Evolutionary conservation across 148 eudicot genomes (phyloP), one percentile per base, ranked within the genome.

Genomic region (Vaccinium darrowii): DNA sequence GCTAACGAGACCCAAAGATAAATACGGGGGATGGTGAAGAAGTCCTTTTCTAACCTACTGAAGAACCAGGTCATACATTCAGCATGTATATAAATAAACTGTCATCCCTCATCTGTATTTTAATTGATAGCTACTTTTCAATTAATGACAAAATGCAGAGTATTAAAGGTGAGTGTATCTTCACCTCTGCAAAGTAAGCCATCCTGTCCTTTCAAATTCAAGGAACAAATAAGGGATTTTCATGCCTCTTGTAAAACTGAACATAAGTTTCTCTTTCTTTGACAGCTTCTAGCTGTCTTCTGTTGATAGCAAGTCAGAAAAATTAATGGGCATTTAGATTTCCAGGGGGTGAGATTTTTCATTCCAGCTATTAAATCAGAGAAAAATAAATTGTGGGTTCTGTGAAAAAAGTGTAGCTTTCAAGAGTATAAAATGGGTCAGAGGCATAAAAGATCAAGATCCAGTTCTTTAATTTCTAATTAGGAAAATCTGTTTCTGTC

Each of bases 121-220:
- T 81, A 84, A 86, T 86, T 86, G 53, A 82, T 65, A 83, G 69
- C 84, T 74, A 71, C 76, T 39, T 65, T 86, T 25, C 79, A 57
- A 78, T 82, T 53, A 86, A 82, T 86, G 85, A 76, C 81, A 63
- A 76, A 62, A 65, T 82, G 33, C 88, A 86, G 82, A 86, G 71
- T 11, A 84, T 71, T 85, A 85, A 85, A 65, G 58, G 21, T 85
- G 83, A 76, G 30, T 82, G 77, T 52, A 82, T 62, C 82, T 76
- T 63, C 76, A 82, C 21, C 57, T 36, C 49, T 74, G 80, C 78
- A 76, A 53, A 76, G 73, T 76, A 81, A 75, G 79, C 78, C 82
- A 65, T 82, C 81, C 51, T 82, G 85, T 86, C 88, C 82, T 86
- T 86, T 86, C 85, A 86, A 82, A 86, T 86, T 82, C 53, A 76